Base-by-base conservation (phyloP, 371 early-diverging fungal species). In the Rhizopus microsporus region DNA sequence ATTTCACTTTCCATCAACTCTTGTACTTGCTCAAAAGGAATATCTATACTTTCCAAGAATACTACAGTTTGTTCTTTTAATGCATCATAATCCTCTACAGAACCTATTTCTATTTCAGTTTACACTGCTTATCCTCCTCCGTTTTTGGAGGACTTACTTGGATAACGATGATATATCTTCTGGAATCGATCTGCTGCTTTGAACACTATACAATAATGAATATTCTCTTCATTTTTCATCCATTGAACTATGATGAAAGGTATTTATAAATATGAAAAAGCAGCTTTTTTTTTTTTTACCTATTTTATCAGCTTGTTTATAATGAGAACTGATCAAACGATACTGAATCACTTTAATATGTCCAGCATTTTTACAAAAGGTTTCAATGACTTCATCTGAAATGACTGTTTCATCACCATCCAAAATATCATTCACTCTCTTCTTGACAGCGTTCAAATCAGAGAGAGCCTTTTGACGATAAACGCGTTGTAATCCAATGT, bases 321-420 rank as follows among this genome's bases (percentile, higher is more conserved):
- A 71, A 55, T 90, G 88, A 4, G 86, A 80, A 29, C 65, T 67
- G 3, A 94, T 42, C 5, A 76, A 75, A 2, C 85, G 71, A 57
- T 87, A 90, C 30, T 87, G 77, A 48, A 92, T 67, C 5, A 92
- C 81, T 56, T 83, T 74, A 42, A 94, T 63, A 40, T 74, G 74
- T 4, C 81, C 74, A 4, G 92, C 86, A 67, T 94, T 88, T 62
- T 94, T 94, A 84, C 95, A 95, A 57, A 93, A 94, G 8, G 72
- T 65, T 42, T 89, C 90, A 51, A 94, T 83, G 23, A 88, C 84
- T 43, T 86, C 87, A n/a, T 72, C 53, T 8, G 88, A 57, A 37
- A 95, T 81, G n/a, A 67, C 70, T 16, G 76, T 54, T 5, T 75
- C 81, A 5, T 88, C 49, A 6, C 66, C 62, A 23, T 72, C 60